These are phyloP conservation scores for Cercophora samala DNA, from an alignment of 495 filamentous ascomycete species.

Conservation along the genomic window DNA sequence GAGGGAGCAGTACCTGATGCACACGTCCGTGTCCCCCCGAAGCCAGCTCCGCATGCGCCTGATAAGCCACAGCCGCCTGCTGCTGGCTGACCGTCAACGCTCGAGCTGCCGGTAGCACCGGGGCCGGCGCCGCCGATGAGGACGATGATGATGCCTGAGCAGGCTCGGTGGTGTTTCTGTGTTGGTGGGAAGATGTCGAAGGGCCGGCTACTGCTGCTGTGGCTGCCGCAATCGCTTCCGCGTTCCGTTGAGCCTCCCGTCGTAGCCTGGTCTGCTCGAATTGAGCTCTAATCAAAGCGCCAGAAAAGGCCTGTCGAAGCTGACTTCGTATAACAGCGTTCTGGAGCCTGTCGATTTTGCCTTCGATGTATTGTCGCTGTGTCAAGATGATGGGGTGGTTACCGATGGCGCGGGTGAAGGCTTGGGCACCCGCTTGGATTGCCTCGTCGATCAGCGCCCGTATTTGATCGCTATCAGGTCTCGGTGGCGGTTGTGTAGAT, in stretches of 20 bases:
- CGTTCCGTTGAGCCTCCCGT: conserved; percentile 28
- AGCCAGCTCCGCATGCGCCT: conserved; percentile 24
- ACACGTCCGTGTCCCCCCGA: conserved; percentile 20
- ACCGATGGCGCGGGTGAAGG: conserved; percentile 43
- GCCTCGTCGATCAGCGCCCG: conserved; percentile 42
- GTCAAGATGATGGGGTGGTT: conserved; percentile 44
- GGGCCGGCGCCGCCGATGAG: not conserved
- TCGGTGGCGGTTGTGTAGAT: conserved; percentile 7
- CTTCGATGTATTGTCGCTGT: conserved; percentile 39
- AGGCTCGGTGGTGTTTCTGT: not conserved
- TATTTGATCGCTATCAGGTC: conserved; percentile 19
- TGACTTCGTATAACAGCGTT: conserved; percentile 40
- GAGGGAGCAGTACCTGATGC: conserved; percentile 30
- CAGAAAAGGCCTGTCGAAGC: conserved; percentile 42
- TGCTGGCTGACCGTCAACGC: conserved; percentile 14
- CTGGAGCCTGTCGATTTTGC: conserved; percentile 42
- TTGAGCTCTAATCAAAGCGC: conserved; percentile 41
- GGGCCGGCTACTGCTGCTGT: not conserved
- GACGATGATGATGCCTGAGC: not conserved
- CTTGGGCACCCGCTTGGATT: conserved; percentile 42
- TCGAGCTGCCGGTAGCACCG: not conserved
- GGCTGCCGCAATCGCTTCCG: conserved; percentile 10
- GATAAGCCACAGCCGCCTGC: conserved; percentile 23
- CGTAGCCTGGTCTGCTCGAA: conserved; percentile 38
- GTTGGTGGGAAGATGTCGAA: conserved; percentile 2